Evolutionary conservation across 2,329 filamentous ascomycete species (phyloP).

Genomic region (Aspergillus chevalieri): DNA sequence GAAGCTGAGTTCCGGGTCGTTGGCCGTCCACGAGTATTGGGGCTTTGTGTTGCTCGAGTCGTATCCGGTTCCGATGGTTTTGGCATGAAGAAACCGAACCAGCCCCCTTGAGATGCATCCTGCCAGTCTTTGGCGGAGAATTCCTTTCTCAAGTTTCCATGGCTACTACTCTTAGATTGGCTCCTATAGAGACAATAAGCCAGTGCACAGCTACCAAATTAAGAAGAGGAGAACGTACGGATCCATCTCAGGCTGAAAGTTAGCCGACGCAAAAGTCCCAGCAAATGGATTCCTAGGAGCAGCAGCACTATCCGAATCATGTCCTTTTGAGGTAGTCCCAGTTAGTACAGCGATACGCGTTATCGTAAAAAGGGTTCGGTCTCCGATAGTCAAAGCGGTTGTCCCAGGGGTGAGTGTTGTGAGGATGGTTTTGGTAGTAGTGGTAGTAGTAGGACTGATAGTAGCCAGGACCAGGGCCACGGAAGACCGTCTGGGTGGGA

Average conservation of each 20-base stretch:
- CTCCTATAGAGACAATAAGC: constrained; percentile 1
- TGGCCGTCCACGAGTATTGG: constrained; percentile 15
- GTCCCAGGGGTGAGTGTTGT: constrained; percentile 1
- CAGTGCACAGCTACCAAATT: constrained; percentile 7
- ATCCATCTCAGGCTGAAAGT: neutral
- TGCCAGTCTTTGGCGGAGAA: constrained; percentile 41
- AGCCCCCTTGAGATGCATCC: constrained; percentile 25
- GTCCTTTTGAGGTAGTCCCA: constrained; percentile 21
- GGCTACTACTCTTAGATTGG: constrained; percentile 27
- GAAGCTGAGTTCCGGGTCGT: constrained; percentile 10
- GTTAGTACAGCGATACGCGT: constrained; percentile 19
- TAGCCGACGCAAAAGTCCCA: constrained; percentile 5
- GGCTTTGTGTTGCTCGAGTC: constrained; percentile 11
- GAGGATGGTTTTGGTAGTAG: constrained; percentile 7
- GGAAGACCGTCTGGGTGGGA: constrained; percentile 7
- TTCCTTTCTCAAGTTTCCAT: constrained; percentile 29
- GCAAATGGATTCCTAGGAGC: constrained; percentile 15
- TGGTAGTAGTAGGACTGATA: constrained; percentile 3
- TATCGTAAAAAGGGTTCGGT: constrained; percentile 11
- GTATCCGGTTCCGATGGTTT: constrained; percentile 18
- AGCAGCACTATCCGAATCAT: constrained; percentile 25
- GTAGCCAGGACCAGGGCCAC: neutral
- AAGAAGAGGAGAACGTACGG: neutral
- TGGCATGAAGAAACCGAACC: constrained; percentile 32
- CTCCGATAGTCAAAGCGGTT: constrained; percentile 13